phyloP scores from a whole-genome alignment of 768 basidiomycete species.

The Leucogyrophana mollusca region DNA sequence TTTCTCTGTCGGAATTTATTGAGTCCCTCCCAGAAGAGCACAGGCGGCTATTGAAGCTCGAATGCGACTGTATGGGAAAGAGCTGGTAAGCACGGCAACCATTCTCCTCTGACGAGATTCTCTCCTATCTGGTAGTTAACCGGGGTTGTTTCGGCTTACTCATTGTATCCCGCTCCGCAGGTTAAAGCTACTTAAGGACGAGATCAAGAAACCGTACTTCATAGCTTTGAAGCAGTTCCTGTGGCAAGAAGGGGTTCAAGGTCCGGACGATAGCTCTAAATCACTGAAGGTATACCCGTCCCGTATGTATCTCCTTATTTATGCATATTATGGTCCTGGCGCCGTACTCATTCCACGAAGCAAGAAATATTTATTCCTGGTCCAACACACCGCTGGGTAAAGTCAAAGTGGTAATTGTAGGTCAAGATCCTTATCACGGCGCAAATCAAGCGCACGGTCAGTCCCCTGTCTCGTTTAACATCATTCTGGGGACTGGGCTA shows the following conservation, averaged over 20 bases:
- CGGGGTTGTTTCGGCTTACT: slow-evolving; percentile 5
- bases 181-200: slow-evolving; percentile 72
- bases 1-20: slow-evolving; percentile 54
- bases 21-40: slow-evolving; percentile 58
- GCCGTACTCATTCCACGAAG: slow-evolving; percentile 34
- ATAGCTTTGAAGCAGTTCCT: slow-evolving; percentile 68
- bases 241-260: slow-evolving; percentile 61
- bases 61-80: slow-evolving; percentile 71
- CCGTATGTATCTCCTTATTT: slow-evolving; percentile 44
- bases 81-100: slow-evolving; percentile 48
- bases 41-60: slow-evolving; percentile 57
- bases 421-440: slow-evolving; percentile 87
- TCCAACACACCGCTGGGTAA: slow-evolving; percentile 82
- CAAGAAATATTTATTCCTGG: slow-evolving; percentile 89
- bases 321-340: neutral
- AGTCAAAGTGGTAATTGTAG: slow-evolving; percentile 86
- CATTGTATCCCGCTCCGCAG: slow-evolving; percentile 32
- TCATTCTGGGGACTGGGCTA: neutral
- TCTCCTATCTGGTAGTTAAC: slow-evolving; percentile 1
- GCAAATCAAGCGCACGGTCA: slow-evolving; percentile 82
- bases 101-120: neutral
- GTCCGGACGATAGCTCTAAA: slow-evolving; percentile 43
- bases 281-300: slow-evolving; percentile 71
- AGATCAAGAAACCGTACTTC: slow-evolving; percentile 78
- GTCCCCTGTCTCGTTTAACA: slow-evolving; percentile 13